A percentile compares a stretch with the other conserved stretches of the same genome.
Evolutionary conservation across 2,329 filamentous ascomycete species (phyloP).

Genomic region (Ciborinia camelliae): DNA sequence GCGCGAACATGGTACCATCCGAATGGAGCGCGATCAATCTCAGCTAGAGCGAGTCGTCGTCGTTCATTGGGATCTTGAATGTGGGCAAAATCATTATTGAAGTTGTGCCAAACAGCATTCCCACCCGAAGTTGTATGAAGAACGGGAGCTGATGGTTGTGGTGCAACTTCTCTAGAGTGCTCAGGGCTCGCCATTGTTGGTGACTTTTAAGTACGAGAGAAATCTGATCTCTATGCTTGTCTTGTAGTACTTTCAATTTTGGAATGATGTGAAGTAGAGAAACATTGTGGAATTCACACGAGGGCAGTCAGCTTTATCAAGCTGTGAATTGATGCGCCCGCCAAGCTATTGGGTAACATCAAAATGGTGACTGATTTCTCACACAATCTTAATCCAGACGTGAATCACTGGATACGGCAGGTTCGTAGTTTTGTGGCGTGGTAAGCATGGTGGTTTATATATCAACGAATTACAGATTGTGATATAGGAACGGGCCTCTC

Average conservation of each 20-base stretch:
- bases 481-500: background rate
- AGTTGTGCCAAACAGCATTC: constrained; percentile 72
- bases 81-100: constrained; percentile 67
- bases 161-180: background rate
- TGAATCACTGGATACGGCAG: background rate
- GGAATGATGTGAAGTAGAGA: background rate
- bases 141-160: constrained; percentile 10
- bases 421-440: background rate
- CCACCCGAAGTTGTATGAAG: constrained; percentile 53
- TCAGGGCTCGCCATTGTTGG: background rate
- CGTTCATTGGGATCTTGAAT: constrained; percentile 73
- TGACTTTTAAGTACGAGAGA: background rate
- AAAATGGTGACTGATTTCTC: background rate
- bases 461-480: constrained; percentile 10
- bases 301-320: constrained; percentile 12
- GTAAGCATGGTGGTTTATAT: background rate
- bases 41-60: constrained; percentile 72
- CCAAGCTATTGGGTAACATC: constrained; percentile 1
- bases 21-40: constrained; percentile 78
- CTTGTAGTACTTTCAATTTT: constrained; percentile 2
- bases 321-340: constrained; percentile 1
- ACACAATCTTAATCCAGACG: background rate
- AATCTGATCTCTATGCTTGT: background rate
- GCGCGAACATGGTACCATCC: constrained; percentile 78
- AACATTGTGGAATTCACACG: background rate